These are phyloP conservation scores for Fusarium sp. DNA, from an alignment of 2,329 filamentous ascomycete species.

Conservation along the genomic window DNA sequence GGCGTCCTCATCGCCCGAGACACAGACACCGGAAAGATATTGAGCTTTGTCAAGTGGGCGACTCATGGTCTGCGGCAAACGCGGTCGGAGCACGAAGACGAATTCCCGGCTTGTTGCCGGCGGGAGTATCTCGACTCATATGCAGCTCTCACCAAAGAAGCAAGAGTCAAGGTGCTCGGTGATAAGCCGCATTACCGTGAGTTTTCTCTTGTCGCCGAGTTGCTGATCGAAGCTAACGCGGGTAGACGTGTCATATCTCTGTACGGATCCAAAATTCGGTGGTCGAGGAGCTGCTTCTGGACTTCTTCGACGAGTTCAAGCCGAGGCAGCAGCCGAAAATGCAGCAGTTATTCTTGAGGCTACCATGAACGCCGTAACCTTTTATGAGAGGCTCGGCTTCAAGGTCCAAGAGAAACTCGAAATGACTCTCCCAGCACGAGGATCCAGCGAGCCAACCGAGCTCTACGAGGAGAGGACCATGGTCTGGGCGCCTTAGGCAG, in stretches of 20 bases:
- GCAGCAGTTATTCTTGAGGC: constrained; percentile 54
- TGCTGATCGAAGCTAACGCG: constrained; percentile 19
- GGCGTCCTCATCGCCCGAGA: constrained; percentile 52
- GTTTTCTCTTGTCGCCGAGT: constrained; percentile 36
- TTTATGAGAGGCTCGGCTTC: constrained; percentile 56
- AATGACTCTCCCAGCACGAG: constrained; percentile 50
- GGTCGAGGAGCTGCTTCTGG: constrained; percentile 51
- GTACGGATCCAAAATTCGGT: constrained; percentile 51
- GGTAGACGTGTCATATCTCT: constrained; percentile 55
- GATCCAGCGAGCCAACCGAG: constrained; percentile 45
- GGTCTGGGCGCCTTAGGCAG: constrained; percentile 44
- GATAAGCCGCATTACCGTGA: constrained; percentile 51
- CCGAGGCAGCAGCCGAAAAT: constrained; percentile 47
- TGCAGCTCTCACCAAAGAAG: constrained; percentile 45
- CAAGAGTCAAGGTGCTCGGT: constrained; percentile 48
- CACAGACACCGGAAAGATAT: constrained; percentile 43
- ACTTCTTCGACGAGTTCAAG: constrained; percentile 50
- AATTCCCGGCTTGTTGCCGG: constrained; percentile 47
- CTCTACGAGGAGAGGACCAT: constrained; percentile 51
- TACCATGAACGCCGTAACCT: constrained; percentile 52
- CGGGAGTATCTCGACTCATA: constrained; percentile 51
- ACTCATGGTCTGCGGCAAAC: constrained; percentile 37
- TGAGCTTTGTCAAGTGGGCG: constrained; percentile 54
- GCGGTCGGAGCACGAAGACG: constrained; percentile 33
- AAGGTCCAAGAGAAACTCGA: constrained; percentile 46